Evolutionary conservation across 1,139 yeast genomes (phyloP), one percentile per base, ranked within the genome.

Genomic region (Sugiyamaella xylanicola): DNA sequence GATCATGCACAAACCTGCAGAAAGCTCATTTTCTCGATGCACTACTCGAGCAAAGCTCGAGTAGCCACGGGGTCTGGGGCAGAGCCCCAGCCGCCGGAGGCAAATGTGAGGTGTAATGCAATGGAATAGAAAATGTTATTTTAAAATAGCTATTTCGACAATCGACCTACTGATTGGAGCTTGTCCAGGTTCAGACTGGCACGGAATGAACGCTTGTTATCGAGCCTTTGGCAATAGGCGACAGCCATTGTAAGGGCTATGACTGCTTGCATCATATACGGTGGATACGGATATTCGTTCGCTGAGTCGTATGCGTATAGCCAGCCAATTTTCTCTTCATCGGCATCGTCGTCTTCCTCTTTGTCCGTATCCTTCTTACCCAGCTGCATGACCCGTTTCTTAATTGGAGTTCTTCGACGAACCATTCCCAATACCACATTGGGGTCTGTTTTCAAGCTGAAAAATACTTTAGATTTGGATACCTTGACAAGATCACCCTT

Each of bases 291-390:
- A 9, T 32, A 39, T n/a, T 48, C 32, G n/a, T 56, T 47, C 15
- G 52, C 54, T n/a, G 37, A 19, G 21, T 62, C 64, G 53, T 61
- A 60, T 42, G 61, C 56, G 39, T 64, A 62, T 17, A 64, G 56
- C 66, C 67, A 64, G 25, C 67, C 67, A 8, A 63, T 55, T 53
- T 61, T 64, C 44, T 64, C 67, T 21, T 56, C 58, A 35, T 60
- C 56, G 22, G 64, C 61, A 43, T 61, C 62, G 46, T 63, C 66
- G 44, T 63, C 65, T 9, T 53, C 58, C 21, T 55, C 56, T 7
- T 44, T 49, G 19, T 48, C 51, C 29, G 53, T 52, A 20, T 40
- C 49, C 36, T 25, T 51, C 21, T 42, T 48, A 3, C 52, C 52
- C 13, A 54, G 27, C 40, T 49, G 54, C 19, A 60, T 21, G 17